Conservation (phyloP, 192 early-diverging fungal genomes). For the Coemansia sp. region DNA sequence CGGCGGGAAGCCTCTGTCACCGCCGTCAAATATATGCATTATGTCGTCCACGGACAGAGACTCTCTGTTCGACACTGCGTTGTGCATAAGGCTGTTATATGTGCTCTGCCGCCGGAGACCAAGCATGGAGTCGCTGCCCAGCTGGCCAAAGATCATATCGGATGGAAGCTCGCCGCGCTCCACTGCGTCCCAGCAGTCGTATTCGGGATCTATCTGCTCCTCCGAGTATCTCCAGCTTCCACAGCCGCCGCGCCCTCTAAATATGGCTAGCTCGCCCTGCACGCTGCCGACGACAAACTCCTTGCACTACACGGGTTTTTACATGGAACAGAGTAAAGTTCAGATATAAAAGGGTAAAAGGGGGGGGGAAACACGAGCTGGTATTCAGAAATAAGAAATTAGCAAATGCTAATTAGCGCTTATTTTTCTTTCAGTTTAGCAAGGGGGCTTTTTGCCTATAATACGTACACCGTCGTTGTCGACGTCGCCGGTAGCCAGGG, state of each 20-base stretch:
- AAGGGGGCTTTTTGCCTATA: neutral
- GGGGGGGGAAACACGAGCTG: too few species aligned
- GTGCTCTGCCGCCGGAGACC: constrained; percentile 38
- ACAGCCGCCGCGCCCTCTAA: constrained; percentile 50
- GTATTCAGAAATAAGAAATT: too few species aligned
- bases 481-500: constrained; percentile 50
- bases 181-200: constrained; percentile 52
- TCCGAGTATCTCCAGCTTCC: constrained; percentile 47
- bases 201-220: constrained; percentile 49
- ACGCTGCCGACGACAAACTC: constrained; percentile 55
- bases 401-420: too few species aligned
- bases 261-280: constrained; percentile 52
- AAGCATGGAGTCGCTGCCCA: neutral
- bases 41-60: constrained; percentile 44
- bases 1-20: constrained; percentile 2
- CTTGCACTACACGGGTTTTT: constrained; percentile 35
- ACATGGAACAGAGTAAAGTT: neutral
- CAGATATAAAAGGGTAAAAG: neutral
- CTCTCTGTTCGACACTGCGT: constrained; percentile 25
- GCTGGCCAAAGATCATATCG: constrained; percentile 4
- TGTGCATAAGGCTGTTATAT: constrained; percentile 16
- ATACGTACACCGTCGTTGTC: constrained; percentile 52
- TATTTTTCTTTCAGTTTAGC: too few species aligned
- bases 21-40: constrained; percentile 39
- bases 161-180: constrained; percentile 37